A percentile compares a stretch with the other conserved stretches of the same genome.
Evolutionary conservation across 768 basidiomycete species (phyloP).

Genomic region (Wakefieldia striispora): DNA sequence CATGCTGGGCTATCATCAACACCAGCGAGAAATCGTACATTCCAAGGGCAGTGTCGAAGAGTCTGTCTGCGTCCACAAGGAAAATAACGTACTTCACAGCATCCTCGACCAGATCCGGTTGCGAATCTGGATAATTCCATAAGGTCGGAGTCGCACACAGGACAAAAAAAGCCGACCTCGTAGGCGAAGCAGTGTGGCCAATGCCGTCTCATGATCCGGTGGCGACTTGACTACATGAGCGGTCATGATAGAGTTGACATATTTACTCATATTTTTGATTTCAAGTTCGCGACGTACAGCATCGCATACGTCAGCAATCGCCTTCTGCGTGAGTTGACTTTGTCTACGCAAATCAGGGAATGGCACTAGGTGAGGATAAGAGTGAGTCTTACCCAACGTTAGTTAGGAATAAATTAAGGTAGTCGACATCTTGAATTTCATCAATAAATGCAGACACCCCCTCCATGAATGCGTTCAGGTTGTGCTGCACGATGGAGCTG

Average conservation of each 20-base stretch:
- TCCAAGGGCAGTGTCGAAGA: conserved; percentile 94
- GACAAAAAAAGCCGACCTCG: conserved; percentile 53
- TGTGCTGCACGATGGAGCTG: conserved; percentile 81
- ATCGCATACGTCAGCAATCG: conserved; percentile 72
- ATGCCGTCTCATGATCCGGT: conserved; percentile 84
- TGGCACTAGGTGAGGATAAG: neutral
- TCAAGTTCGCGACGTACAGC: conserved; percentile 72
- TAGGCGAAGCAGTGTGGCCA: conserved; percentile 70
- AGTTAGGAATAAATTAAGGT: conserved; percentile 90
- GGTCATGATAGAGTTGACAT: conserved; percentile 89
- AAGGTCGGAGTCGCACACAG: neutral
- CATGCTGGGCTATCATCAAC: conserved; percentile 93
- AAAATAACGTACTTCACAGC: conserved; percentile 99
- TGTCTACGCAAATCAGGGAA: conserved; percentile 41
- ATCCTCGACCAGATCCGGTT: conserved; percentile 84
- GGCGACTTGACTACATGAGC: conserved; percentile 91
- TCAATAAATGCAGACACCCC: conserved; percentile 68
- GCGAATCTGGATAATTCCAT: conserved; percentile 26
- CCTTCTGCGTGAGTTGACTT: conserved; percentile 54
- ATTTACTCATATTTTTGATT: conserved; percentile 66
- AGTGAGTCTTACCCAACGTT: conserved; percentile 62
- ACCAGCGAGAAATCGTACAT: conserved; percentile 99
- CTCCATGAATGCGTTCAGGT: conserved; percentile 63
- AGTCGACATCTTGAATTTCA: conserved; percentile 86
- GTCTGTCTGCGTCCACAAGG: conserved; percentile 85